Evolutionary conservation across 2,329 filamentous ascomycete species (phyloP), one percentile per base, ranked within the genome.

Genomic region (Mollisia scopiformis): DNA sequence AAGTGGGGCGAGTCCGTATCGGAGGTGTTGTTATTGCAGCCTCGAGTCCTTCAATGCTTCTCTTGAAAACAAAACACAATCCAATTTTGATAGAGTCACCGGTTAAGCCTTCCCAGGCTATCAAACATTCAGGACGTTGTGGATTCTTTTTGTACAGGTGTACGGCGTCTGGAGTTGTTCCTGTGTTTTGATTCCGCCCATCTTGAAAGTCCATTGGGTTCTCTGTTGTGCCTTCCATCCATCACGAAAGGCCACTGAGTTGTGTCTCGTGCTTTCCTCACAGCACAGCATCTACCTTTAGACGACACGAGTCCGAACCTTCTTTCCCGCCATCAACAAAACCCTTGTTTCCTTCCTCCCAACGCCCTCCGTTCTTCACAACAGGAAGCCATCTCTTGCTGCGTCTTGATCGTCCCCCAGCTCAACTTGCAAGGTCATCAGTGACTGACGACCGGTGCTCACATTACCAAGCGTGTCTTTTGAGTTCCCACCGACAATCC

Each of bases 381-480:
- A 33, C 19, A 46, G 28, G 31, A 57, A 41, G 33, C 37, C 25
- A 41, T 30, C 33, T 3, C 31, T 46, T 46, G 25, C 30, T 55
- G 14, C 8, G 23, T 47, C 31, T 27, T 46, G 37, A 28, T 53
- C 50, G 39, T 33, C 62, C 46, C 43, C 59, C 60, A 51, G 31
- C 41, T 37, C 31, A 30, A 60, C 41, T 55, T 49, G 55, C 65
- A 66, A 58, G 61, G 58, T 66, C 63, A 61, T 66, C 56, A 53
- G n/a, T 49, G 57, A 55, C 57, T 62, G 65, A 62, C 65, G 57
- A 61, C 67, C 57, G 67, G 68, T 69, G 68, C 69, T 70, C 68
- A 68, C 70, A 67, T 66, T 62, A n/a, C 27, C 37, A 54, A 46
- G 19, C 47, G 47, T 33, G 39, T n/a, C 30, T 51, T 16, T 57